A percentile compares a stretch with the other conserved stretches of the same genome.
Evolutionary conservation across 768 basidiomycete species (phyloP).

Genomic region (Mycena capillaripes): DNA sequence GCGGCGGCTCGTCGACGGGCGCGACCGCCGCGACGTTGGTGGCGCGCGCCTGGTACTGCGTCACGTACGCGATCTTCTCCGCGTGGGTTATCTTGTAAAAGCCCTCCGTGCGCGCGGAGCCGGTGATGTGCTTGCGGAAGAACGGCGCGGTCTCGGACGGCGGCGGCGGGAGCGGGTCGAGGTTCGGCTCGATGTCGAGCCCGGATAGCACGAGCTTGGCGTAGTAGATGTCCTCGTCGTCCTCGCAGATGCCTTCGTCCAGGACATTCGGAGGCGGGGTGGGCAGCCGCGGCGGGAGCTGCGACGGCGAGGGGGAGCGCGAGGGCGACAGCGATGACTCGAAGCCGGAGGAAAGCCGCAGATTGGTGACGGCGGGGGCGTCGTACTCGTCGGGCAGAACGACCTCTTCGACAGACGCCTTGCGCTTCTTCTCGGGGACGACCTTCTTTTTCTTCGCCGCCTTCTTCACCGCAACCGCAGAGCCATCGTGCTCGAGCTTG

Average conservation of each 20-base stretch:
- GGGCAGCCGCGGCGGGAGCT: constrained; percentile 50
- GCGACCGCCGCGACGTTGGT: constrained; percentile 58
- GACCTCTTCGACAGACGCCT: constrained; percentile 60
- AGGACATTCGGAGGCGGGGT: constrained; percentile 69
- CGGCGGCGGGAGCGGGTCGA: constrained; percentile 42
- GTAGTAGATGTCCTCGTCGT: constrained; percentile 93
- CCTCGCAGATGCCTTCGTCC: constrained; percentile 73
- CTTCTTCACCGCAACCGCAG: constrained; percentile 48
- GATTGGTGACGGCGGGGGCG: constrained; percentile 63
- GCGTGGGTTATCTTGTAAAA: constrained; percentile 95
- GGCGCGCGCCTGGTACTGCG: constrained; percentile 83
- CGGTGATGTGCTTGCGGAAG: constrained; percentile 85
- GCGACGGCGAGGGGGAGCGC: constrained; percentile 62
- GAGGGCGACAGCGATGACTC: constrained; percentile 66
- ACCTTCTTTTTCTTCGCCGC: constrained; percentile 52
- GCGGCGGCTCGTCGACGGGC: constrained; percentile 61
- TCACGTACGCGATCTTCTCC: constrained; percentile 93
- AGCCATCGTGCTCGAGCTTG: constrained; percentile 37
- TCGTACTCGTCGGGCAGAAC: constrained; percentile 67
- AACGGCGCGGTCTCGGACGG: constrained; percentile 55
- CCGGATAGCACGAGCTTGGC: constrained; percentile 72
- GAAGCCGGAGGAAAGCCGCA: constrained; percentile 59
- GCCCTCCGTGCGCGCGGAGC: constrained; percentile 93
- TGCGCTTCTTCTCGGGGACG: constrained; percentile 53
- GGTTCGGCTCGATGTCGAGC: constrained; percentile 41